These are phyloP conservation scores for Hirsutella rhossiliensis DNA, from an alignment of 2,329 filamentous ascomycete species.

Conservation along the genomic window DNA sequence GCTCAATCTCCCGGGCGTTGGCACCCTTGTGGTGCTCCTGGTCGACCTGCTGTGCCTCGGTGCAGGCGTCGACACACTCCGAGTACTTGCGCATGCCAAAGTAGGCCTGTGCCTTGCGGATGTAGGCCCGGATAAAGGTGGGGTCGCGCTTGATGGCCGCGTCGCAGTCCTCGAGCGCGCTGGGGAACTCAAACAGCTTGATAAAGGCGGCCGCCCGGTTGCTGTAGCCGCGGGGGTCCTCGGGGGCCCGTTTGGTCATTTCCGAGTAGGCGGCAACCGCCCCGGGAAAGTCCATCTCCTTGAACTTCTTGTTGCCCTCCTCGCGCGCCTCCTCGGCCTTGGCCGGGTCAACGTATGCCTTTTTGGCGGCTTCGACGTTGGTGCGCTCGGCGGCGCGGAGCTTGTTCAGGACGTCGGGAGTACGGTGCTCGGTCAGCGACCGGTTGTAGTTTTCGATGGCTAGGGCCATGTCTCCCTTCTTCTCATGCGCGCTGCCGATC, in stretches of 20 bases:
- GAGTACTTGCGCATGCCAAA: constrained; percentile 98
- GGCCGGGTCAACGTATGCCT: constrained; percentile 75
- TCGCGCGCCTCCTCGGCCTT: constrained; percentile 95
- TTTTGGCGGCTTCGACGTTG: constrained; percentile 63
- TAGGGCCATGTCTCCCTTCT: constrained; percentile 63
- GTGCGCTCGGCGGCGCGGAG: constrained; percentile 81
- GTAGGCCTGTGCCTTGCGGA: constrained; percentile 90
- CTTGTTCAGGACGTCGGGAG: constrained; percentile 85
- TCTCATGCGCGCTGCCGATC: constrained; percentile 90
- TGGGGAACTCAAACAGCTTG: constrained; percentile 92
- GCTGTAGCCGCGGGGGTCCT: constrained; percentile 88
- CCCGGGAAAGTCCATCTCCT: constrained; percentile 88
- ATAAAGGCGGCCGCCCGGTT: constrained; percentile 96
- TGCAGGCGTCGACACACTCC: constrained; percentile 82
- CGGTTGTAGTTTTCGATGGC: constrained; percentile 87
- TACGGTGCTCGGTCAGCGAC: constrained; percentile 92
- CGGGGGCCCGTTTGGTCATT: constrained; percentile 91
- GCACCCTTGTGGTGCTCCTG: constrained; percentile 54
- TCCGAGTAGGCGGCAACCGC: constrained; percentile 90
- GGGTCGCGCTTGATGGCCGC: constrained; percentile 81
- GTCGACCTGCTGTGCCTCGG: constrained; percentile 69
- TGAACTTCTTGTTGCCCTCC: constrained; percentile 93
- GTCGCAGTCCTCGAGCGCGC: constrained; percentile 86
- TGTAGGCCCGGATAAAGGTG: constrained; percentile 89
- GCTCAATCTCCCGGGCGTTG: constrained; percentile 83